Base-by-base conservation (phyloP, 352 stramenopile genomes). In the Achlya hypogyna region DNA sequence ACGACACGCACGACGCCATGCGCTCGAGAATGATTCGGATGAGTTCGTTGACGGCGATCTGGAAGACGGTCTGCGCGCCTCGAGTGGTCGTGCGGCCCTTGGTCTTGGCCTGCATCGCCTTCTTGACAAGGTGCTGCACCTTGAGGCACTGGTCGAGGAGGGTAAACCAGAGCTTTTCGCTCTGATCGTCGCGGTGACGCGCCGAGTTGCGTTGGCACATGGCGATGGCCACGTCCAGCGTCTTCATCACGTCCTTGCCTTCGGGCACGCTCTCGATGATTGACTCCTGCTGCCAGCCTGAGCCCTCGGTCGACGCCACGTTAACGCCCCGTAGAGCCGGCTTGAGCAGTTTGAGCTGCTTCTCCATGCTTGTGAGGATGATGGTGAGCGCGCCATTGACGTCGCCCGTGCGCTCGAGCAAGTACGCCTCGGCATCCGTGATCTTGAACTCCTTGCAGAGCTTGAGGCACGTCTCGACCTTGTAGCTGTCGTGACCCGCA, bases 151-250 rank as follows among this genome's bases (percentile, higher is more conserved):
- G 87, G 75, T 98, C 94, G 28, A 98, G 71, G 27, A 98, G 78
- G 62, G 93, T 96, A 69, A 98, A 98, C 92, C 92, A 98, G 12
- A 98, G 78, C 62, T 97, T 94, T 66, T 96, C 91, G 5, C 91
- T 91, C 59, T 98, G 90, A 12, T 93, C 85, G 53, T 93, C 83
- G 32, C 76, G 81, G 69, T 93, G 91, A 35, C 83, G 81, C 42
- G 88, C 75, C 27, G 81, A 89, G 72, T 98, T 98, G 45, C 94
- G 86, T 74, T 98, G 89, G 70, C 94, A 98, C 68, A 98, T 87
- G 47, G 93, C 92, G 31, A 98, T 72, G 16, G 88, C 87, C 31
- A 97, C 89, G 38, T 94, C 79, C 1, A 98, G 74, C 38, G 93
- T 96, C 68, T 95, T 83, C 78, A 93, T 95, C 0, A 92, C 82